Percentiles rank a stretch among this genome's conserved stretches.
phyloP scores from a whole-genome alignment of 208 protist species.

The Acanthamoeba culbertsoni region DNA sequence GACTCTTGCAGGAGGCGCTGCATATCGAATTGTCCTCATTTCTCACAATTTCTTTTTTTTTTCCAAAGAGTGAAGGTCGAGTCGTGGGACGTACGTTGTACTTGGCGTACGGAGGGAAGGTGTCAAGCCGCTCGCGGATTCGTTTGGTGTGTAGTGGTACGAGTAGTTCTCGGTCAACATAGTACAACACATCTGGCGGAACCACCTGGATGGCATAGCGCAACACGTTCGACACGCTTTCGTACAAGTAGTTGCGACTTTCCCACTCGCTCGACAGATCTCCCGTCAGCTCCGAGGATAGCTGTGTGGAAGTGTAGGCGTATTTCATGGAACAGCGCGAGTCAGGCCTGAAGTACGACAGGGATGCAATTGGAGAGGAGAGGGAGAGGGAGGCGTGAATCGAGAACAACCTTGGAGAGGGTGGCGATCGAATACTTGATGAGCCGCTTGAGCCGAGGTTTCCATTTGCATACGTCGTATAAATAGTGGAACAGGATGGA shows the following conservation, averaged over 20 bases:
- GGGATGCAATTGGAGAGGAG: too few relatives aligned
- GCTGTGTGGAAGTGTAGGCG: background rate
- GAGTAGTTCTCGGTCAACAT: background rate
- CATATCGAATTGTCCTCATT: too few relatives aligned
- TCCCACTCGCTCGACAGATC: background rate
- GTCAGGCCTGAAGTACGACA: too few relatives aligned
- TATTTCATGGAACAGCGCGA: too few relatives aligned
- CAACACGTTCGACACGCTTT: background rate
- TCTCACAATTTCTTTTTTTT: too few relatives aligned
- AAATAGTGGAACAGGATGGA: background rate
- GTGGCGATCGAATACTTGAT: background rate
- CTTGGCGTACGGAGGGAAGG: background rate
- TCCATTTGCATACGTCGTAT: slow-evolving; percentile 9
- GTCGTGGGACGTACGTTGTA: background rate
- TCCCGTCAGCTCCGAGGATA: background rate
- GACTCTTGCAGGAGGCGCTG: background rate
- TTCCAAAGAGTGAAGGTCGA: too few relatives aligned
- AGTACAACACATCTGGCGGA: background rate
- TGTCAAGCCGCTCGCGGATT: background rate
- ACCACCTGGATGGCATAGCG: slow-evolving; percentile 44
- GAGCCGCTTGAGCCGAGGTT: background rate
- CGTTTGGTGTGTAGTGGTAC: background rate
- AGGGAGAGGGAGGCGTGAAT: background rate
- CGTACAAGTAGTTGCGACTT: slow-evolving; percentile 6
- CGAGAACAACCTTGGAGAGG: background rate